Conservation (phyloP, 768 basidiomycete species). For the Stropharia rugosoannulata region DNA sequence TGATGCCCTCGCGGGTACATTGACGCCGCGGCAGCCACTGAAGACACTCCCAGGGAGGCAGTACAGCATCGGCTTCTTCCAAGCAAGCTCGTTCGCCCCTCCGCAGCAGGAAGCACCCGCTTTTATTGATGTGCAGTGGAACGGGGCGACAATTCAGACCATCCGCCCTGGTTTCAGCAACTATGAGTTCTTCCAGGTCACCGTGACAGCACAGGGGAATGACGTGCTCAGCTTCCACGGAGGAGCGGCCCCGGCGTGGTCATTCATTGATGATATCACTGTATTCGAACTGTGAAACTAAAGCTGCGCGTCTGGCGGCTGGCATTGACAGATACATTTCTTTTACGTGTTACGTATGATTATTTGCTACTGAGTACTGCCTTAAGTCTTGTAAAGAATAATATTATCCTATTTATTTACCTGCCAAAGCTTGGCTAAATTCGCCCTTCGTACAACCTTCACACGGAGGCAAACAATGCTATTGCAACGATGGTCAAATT, state of each 20-base stretch:
- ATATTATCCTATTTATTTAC: no score
- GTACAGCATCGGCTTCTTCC: conserved; percentile 44
- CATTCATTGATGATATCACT: conserved; percentile 45
- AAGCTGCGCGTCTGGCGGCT: no score
- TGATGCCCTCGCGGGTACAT: conserved; percentile 32
- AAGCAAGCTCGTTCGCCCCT: conserved; percentile 36
- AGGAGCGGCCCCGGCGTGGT: conserved; percentile 46
- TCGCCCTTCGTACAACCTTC: no score
- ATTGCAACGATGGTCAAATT: no score
- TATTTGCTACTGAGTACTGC: no score
- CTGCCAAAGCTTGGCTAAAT: no score
- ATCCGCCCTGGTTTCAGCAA: conserved; percentile 34
- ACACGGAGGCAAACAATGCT: no score
- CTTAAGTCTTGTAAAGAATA: no score
- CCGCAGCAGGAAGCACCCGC: conserved; percentile 28
- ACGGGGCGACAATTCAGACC: conserved; percentile 31
- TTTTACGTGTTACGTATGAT: no score
- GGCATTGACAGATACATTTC: no score
- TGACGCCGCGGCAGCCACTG: conserved; percentile 31
- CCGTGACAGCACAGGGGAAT: conserved; percentile 32
- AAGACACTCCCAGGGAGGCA: conserved; percentile 32
- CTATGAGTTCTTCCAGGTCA: conserved; percentile 36
- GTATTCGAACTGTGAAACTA: conserved; percentile 18
- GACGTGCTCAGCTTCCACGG: conserved; percentile 41
- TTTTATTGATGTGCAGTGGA: conserved; percentile 44